Conservation (phyloP, 2,329 filamentous ascomycete species). For the Fusarium siculi region DNA sequence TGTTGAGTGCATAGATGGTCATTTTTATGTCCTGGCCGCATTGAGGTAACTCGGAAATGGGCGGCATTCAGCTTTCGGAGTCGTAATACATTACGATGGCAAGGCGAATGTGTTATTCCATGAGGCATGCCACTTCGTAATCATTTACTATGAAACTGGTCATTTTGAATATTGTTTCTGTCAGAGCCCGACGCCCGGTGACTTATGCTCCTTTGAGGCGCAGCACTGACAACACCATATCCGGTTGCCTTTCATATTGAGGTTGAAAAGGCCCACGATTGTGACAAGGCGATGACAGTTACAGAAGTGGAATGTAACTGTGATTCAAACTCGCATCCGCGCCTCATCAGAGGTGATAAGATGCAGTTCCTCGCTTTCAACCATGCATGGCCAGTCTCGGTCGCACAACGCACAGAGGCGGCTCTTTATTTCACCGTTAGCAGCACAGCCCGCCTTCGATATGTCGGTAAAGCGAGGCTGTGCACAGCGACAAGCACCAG, state of each 20-base stretch:
- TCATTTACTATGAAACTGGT: background rate
- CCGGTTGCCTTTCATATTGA: conserved; percentile 9
- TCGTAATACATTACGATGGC: background rate
- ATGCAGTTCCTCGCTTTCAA: conserved; percentile 18
- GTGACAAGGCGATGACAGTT: background rate
- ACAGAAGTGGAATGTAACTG: conserved; percentile 9
- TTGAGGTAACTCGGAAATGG: background rate
- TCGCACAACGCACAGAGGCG: conserved; percentile 16
- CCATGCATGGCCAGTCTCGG: conserved; percentile 15
- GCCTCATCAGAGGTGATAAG: conserved; percentile 1
- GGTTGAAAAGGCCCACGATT: conserved; percentile 13
- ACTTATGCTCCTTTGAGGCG: conserved; percentile 17
- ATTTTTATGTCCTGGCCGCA: conserved; percentile 18
- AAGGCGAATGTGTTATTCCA: conserved; percentile 9
- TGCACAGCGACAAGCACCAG: conserved; percentile 2
- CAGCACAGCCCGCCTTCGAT: conserved; percentile 17
- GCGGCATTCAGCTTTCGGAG: background rate
- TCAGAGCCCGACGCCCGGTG: conserved; percentile 21
- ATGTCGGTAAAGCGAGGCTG: conserved; percentile 16
- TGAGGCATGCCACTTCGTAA: background rate
- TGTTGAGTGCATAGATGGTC: background rate
- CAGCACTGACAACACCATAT: conserved; percentile 11
- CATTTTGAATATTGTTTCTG: background rate
- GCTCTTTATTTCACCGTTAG: conserved; percentile 16
- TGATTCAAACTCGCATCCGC: conserved; percentile 2